Evolutionary conservation across 169 alveolate genomes (phyloP).

Genomic region (Plasmodium billcollinsi): DNA sequence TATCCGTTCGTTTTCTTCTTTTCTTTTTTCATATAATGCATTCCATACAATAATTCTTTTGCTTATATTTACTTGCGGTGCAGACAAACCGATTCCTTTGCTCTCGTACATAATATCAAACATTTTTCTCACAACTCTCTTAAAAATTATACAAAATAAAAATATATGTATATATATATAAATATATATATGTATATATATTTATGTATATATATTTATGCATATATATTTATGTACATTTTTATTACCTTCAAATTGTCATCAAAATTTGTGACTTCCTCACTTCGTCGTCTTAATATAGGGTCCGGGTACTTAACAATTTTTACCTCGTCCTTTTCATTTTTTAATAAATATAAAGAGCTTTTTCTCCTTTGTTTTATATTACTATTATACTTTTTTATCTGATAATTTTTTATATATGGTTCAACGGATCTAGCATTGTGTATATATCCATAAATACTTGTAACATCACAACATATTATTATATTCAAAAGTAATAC

Average conservation of each 20-base stretch:
- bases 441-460: too few species aligned
- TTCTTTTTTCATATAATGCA: conserved; percentile 41
- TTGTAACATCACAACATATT: too few species aligned
- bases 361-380: neutral
- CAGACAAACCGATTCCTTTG: conserved; percentile 78
- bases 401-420: too few species aligned
- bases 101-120: conserved; percentile 61
- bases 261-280: conserved; percentile 49
- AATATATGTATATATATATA: neutral
- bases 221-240: neutral
- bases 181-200: neutral
- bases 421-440: too few species aligned
- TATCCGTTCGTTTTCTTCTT: conserved; percentile 39
- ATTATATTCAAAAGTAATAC: too few species aligned
- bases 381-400: too few species aligned
- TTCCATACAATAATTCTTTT: conserved; percentile 73
- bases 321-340: conserved; percentile 29
- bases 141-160: neutral
- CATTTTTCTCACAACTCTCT: conserved; percentile 30
- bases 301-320: conserved; percentile 45
- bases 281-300: conserved; percentile 23
- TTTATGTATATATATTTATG: neutral
- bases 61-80: conserved; percentile 77
- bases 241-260: conserved; percentile 32
- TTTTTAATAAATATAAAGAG: neutral